phyloP scores from a whole-genome alignment of 768 basidiomycete species.

The Lentinus tigrinus region DNA sequence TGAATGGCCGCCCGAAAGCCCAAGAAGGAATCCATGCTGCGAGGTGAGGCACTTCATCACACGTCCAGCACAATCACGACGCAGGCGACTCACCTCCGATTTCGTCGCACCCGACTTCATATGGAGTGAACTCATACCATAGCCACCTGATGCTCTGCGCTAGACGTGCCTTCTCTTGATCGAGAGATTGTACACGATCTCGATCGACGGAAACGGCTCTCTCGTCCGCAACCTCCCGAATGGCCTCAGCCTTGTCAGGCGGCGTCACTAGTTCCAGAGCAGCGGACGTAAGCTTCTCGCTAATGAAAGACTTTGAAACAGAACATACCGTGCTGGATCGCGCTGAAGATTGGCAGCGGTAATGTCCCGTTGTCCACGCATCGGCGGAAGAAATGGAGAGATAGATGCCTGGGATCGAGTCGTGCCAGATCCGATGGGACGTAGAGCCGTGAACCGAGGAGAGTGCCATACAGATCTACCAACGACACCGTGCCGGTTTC shows the following conservation, averaged over 20 bases:
- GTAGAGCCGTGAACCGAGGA: constrained; percentile 24
- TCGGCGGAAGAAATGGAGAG: constrained; percentile 23
- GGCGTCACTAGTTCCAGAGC: constrained; percentile 6
- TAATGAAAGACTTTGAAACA: background rate
- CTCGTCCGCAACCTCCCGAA: constrained; percentile 6
- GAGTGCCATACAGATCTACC: constrained; percentile 28
- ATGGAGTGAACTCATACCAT: constrained; percentile 29
- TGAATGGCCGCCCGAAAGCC: constrained; percentile 23
- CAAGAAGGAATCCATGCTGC: constrained; percentile 28
- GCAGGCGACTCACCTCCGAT: constrained; percentile 19
- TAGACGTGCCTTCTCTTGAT: constrained; percentile 6
- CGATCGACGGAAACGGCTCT: constrained; percentile 7
- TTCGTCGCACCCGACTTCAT: constrained; percentile 28
- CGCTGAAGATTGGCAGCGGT: constrained; percentile 26
- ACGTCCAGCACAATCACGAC: background rate
- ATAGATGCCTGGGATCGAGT: constrained; percentile 23
- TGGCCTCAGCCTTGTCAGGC: constrained; percentile 8
- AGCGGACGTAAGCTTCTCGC: background rate
- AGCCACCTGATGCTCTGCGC: constrained; percentile 17
- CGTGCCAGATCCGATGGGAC: constrained; percentile 18
- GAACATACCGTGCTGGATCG: constrained; percentile 25
- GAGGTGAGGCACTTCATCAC: background rate
- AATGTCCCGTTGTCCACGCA: constrained; percentile 22
- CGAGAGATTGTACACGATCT: constrained; percentile 1
- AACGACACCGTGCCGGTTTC: constrained; percentile 20